Base-by-base conservation (phyloP, 805 yeast genomes). In the Starmerella cellae region DNA sequence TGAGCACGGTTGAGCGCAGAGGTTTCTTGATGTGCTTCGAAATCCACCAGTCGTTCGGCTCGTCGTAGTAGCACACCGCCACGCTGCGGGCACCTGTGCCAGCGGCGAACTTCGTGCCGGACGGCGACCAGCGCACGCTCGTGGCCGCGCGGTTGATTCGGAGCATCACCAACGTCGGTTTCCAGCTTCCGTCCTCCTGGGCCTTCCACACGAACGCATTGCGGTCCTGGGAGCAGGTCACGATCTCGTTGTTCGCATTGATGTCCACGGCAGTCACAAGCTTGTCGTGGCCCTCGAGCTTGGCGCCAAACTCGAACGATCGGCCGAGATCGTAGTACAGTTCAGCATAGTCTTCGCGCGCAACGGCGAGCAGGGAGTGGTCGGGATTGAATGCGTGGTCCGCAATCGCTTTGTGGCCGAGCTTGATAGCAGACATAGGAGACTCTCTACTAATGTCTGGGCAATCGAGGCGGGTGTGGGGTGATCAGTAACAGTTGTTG, bases 41-140 rank as follows among this genome's bases (percentile, higher is more conserved):
- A 39, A 91, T 87, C 99, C 99, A 91, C 99, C 99, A 91, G 60
- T 91, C 95, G 61, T 88, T 91, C 55, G 85, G 95, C 48, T 71
- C 81, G 64, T 91, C 98, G 60, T 81, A 91, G 65, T 87, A 91
- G 67, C 98, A 91, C 38, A 91, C 82, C 9, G 97, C 95, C 62
- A 91, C 79, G 49, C 82, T 80, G 46, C 97, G 70, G 35, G 95
- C 96, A 37, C 95, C 84, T 2, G 95, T 82, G 1, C 96, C 98
- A 37, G 88, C 97, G 1, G 98, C 98, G 63, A 91, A 91, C 66
- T 91, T 91, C 57, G 66, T 66, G n/a, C 95, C 97, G 53, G 73
- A 75, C 18, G 97, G 96, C 9, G 95, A 81, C 99, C 99, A 91
- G 53, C 76, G 73, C 39, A 85, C 95, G 53, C 74, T 74, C 2